phyloP scores from a whole-genome alignment of 805 yeast species.

The Saccharomyces jurei region DNA sequence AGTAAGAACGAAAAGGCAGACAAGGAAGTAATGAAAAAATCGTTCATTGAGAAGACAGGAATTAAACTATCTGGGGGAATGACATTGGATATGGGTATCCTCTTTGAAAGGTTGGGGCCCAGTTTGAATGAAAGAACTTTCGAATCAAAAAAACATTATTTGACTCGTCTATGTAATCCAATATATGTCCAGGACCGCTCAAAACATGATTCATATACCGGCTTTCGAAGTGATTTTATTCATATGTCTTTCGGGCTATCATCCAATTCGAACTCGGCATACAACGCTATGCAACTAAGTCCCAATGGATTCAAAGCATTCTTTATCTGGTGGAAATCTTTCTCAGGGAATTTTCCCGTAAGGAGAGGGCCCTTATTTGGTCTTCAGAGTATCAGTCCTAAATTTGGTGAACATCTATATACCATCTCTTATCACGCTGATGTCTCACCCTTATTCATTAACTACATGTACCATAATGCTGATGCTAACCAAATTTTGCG shows the following conservation, averaged over 20 bases:
- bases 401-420: constrained; percentile 65
- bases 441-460: constrained; percentile 61
- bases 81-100: constrained; percentile 47
- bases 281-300: constrained; percentile 70
- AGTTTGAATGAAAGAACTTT: constrained; percentile 35
- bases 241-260: constrained; percentile 58
- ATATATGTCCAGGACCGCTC: constrained; percentile 37
- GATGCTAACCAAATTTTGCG: constrained; percentile 25
- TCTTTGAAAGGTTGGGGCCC: constrained; percentile 41
- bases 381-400: constrained; percentile 44
- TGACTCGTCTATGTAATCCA: constrained; percentile 52
- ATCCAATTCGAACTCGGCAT: constrained; percentile 36
- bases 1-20: constrained; percentile 12
- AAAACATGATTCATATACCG: constrained; percentile 70
- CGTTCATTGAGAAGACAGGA: constrained; percentile 43
- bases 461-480: constrained; percentile 55
- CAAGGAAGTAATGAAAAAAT: constrained; percentile 16
- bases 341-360: constrained; percentile 75
- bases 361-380: constrained; percentile 68
- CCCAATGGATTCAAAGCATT: constrained; percentile 64
- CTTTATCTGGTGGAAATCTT: constrained; percentile 78
- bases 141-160: constrained; percentile 51
- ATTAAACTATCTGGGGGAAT: constrained; percentile 56
- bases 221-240: constrained; percentile 74
- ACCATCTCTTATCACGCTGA: constrained; percentile 75